These are phyloP conservation scores for Rosellinia necatrix DNA, from an alignment of 2,329 filamentous ascomycete species.

Conservation along the genomic window DNA sequence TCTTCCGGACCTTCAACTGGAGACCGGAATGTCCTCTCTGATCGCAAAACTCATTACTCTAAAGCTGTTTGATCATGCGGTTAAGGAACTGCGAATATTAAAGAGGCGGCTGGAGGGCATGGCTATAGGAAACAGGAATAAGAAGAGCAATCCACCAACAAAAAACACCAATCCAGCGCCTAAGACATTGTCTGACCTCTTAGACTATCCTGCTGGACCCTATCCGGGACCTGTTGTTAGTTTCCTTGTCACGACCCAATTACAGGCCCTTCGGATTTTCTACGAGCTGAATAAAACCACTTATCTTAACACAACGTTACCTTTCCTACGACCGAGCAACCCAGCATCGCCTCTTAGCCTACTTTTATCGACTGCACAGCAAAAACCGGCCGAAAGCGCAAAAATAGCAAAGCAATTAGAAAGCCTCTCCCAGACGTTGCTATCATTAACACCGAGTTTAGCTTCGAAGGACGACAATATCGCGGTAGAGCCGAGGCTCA, in stretches of 20 bases:
- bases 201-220: constrained; percentile 61
- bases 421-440: constrained; percentile 64
- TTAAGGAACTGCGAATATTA: constrained; percentile 69
- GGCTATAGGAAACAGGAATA: constrained; percentile 32
- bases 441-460: constrained; percentile 70
- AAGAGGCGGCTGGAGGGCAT: constrained; percentile 64
- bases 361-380: constrained; percentile 53
- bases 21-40: constrained; percentile 73
- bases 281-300: constrained; percentile 62
- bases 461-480: constrained; percentile 64
- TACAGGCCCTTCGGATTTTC: constrained; percentile 67
- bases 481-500: constrained; percentile 58
- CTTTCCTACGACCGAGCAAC: constrained; percentile 57
- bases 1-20: constrained; percentile 69
- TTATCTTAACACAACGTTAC: constrained; percentile 61
- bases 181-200: constrained; percentile 59
- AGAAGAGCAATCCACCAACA: constrained; percentile 42
- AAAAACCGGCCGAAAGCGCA: constrained; percentile 50
- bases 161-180: constrained; percentile 45
- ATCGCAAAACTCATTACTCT: constrained; percentile 68
- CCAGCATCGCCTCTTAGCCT: constrained; percentile 63
- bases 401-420: constrained; percentile 71
- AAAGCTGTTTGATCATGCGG: constrained; percentile 68
- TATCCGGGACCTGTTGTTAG: constrained; percentile 51
- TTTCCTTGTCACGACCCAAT: constrained; percentile 67